phyloP scores from a whole-genome alignment of 352 stramenopile species.

The Thalassiosira livingstoniorum region DNA sequence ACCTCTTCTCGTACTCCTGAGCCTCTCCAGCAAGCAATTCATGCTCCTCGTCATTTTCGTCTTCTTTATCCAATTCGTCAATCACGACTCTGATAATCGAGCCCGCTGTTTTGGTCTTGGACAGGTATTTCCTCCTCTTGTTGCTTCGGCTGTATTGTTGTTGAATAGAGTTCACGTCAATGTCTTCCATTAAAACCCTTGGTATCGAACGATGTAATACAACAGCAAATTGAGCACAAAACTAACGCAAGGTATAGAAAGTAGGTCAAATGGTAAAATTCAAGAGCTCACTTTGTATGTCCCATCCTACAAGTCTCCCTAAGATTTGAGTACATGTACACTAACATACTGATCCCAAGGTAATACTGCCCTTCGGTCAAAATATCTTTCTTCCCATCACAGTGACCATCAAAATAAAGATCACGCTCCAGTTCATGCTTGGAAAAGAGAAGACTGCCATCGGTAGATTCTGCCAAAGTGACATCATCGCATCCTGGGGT shows the following conservation, averaged over 20 bases:
- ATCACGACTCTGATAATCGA: constrained; percentile 47
- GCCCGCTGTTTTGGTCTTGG: constrained; percentile 31
- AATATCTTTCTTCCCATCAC: constrained; percentile 37
- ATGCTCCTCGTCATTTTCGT: constrained; percentile 13
- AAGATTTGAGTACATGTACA: constrained; percentile 48
- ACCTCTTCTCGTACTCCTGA: constrained; percentile 15
- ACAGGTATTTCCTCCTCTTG: neutral
- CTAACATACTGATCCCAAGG: constrained; percentile 47
- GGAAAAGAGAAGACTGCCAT: no score
- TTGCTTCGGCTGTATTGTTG: constrained; percentile 1
- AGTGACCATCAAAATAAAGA: no score
- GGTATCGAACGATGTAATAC: no score
- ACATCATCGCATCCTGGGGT: no score
- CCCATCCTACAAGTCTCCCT: constrained; percentile 28
- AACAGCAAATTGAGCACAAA: no score
- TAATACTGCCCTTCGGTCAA: constrained; percentile 54
- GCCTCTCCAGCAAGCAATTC: constrained; percentile 6
- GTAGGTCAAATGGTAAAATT: no score
- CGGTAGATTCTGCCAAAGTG: no score
- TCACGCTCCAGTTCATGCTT: no score
- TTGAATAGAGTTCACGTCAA: constrained; percentile 46
- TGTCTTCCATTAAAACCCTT: constrained; percentile 32
- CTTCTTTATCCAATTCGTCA: constrained; percentile 44
- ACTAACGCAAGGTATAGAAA: no score
- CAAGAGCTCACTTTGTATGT: constrained; percentile 2